These are phyloP conservation scores for Hibiscus mutabilis DNA, from an alignment of 345 rosid genomes.

Conservation along the genomic window DNA sequence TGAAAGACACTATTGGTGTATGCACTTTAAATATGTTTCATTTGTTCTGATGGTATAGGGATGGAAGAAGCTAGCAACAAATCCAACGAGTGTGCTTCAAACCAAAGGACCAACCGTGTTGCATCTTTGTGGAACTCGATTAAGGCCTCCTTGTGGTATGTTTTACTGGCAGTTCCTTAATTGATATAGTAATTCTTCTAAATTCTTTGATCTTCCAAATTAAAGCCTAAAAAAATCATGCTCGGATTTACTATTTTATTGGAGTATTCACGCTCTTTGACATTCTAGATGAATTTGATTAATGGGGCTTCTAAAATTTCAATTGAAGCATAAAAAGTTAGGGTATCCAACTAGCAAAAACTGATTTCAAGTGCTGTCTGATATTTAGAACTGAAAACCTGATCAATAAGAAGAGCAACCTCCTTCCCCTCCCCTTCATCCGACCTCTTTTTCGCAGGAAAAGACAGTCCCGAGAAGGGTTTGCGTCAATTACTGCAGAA, in stretches of 20 bases:
- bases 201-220: neutral
- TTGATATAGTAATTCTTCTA: neutral
- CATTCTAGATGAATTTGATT: neutral
- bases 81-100: slow-evolving; percentile 17
- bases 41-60: slow-evolving; percentile 7
- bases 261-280: neutral
- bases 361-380: too few relatives aligned
- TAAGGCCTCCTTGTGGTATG: slow-evolving; percentile 39
- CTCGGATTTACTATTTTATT: neutral
- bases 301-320: neutral
- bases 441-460: slow-evolving; percentile 28
- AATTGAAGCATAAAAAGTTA: neutral
- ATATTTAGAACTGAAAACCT: too few relatives aligned
- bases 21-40: neutral
- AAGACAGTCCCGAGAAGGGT: slow-evolving; percentile 44
- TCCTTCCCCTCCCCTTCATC: neutral
- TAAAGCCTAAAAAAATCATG: neutral
- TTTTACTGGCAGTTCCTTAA: neutral
- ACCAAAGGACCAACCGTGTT: slow-evolving; percentile 10
- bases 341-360: neutral
- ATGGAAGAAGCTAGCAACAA: slow-evolving; percentile 12
- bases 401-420: neutral
- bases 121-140: slow-evolving; percentile 38
- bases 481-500: slow-evolving; percentile 45
- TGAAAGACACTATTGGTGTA: neutral